Percentiles rank a stretch among this genome's conserved stretches.
Conservation (phyloP, 495 filamentous ascomycete species). For the Tuber brumale region DNA sequence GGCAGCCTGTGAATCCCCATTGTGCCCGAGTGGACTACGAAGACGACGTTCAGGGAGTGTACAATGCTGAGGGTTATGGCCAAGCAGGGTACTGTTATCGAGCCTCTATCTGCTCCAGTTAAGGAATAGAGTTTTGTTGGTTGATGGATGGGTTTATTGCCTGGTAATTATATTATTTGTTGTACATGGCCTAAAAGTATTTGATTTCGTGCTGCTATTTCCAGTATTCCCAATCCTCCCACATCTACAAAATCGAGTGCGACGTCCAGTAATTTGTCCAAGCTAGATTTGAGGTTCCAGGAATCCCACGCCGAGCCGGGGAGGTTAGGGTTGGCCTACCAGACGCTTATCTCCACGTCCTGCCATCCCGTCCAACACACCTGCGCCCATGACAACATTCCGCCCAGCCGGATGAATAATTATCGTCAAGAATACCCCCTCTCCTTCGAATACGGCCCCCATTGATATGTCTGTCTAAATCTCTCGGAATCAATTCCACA, state of each 20-base stretch:
- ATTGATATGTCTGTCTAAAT: neutral
- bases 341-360: neutral
- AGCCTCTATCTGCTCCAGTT: constrained; percentile 55
- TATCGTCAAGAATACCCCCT: neutral
- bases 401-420: neutral
- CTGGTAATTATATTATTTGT: neutral
- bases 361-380: neutral
- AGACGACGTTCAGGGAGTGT: constrained; percentile 77
- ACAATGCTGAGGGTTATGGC: constrained; percentile 89
- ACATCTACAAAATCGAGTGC: neutral
- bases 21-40: constrained; percentile 90
- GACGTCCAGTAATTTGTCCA: neutral
- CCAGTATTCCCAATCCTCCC: neutral
- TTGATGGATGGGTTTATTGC: neutral
- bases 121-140: constrained; percentile 19
- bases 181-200: neutral
- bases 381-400: neutral
- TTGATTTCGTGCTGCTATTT: neutral
- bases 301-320: neutral
- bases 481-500: neutral
- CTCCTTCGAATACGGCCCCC: neutral
- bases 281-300: neutral
- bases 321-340: neutral
- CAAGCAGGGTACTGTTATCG: constrained; percentile 79
- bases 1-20: constrained; percentile 75